A percentile compares a stretch with the other conserved stretches of the same genome.
Conservation (phyloP, 352 stramenopile species). For the Pythium monospermum region DNA sequence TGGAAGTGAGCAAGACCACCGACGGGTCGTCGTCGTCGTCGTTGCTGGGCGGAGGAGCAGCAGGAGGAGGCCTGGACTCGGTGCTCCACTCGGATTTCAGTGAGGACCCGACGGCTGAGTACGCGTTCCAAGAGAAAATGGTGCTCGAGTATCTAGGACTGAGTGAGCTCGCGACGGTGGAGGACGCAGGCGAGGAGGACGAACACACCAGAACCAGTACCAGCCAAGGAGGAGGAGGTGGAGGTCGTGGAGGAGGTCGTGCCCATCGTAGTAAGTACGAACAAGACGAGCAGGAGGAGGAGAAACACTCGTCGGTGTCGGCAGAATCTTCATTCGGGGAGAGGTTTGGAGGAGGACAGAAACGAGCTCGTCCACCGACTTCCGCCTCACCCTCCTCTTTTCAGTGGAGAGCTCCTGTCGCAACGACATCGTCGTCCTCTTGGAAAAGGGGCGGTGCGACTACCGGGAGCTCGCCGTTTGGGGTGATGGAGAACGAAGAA, state of each 20-base stretch:
- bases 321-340: background rate
- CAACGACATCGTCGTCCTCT: too few species aligned
- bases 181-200: background rate
- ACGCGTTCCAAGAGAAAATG: constrained; percentile 60
- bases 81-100: constrained; percentile 69
- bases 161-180: constrained; percentile 39
- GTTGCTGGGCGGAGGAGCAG: too few species aligned
- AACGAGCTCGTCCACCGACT: constrained; percentile 3
- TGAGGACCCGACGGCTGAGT: constrained; percentile 51
- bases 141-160: constrained; percentile 68
- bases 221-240: background rate
- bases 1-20: constrained; percentile 70
- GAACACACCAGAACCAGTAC: background rate
- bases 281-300: constrained; percentile 2
- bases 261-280: background rate
- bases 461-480: background rate
- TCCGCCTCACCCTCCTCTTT: background rate
- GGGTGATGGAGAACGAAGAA: background rate
- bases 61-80: constrained; percentile 49
- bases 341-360: background rate
- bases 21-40: constrained; percentile 55
- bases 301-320: background rate
- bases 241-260: background rate
- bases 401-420: too few species aligned
- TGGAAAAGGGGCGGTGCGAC: background rate